Evolutionary conservation across 192 early-diverging fungal genomes (phyloP).

Genomic region (Allomyces javanicus): DNA sequence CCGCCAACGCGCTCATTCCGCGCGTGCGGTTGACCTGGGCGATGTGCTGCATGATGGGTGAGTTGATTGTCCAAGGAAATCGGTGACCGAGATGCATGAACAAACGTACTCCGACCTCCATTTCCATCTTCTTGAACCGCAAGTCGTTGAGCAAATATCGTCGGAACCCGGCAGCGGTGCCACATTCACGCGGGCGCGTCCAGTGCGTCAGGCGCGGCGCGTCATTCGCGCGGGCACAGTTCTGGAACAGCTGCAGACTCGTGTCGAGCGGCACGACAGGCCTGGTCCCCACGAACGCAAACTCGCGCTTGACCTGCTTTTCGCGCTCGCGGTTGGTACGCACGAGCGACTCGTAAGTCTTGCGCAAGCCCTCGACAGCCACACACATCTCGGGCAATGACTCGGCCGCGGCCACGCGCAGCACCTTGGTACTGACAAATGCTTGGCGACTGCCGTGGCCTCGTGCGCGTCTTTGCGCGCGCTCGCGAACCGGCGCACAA

Average conservation of each 20-base stretch:
- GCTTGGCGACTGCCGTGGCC: constrained; percentile 15
- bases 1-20: too few relatives aligned
- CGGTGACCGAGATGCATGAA: too few relatives aligned
- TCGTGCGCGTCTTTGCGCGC: constrained; percentile 5
- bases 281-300: too few relatives aligned
- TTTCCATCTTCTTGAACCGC: too few relatives aligned
- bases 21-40: too few relatives aligned
- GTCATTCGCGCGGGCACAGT: constrained; percentile 4
- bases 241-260: constrained; percentile 20
- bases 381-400: constrained; percentile 37
- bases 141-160: constrained; percentile 1
- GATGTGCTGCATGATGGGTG: too few relatives aligned
- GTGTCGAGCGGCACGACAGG: constrained; percentile 22
- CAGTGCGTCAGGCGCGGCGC: too few relatives aligned
- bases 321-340: constrained; percentile 38
- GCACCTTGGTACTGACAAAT: constrained; percentile 20
- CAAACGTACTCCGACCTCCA: too few relatives aligned
- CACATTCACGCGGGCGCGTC: too few relatives aligned
- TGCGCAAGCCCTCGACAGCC: constrained; percentile 22
- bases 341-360: constrained; percentile 25
- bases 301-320: constrained; percentile 31
- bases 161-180: neutral
- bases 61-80: too few relatives aligned
- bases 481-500: constrained; percentile 7
- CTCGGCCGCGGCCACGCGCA: constrained; percentile 10